Evolutionary conservation across 2,329 filamentous ascomycete genomes (phyloP).

Genomic region (Stachybotrys elegans): DNA sequence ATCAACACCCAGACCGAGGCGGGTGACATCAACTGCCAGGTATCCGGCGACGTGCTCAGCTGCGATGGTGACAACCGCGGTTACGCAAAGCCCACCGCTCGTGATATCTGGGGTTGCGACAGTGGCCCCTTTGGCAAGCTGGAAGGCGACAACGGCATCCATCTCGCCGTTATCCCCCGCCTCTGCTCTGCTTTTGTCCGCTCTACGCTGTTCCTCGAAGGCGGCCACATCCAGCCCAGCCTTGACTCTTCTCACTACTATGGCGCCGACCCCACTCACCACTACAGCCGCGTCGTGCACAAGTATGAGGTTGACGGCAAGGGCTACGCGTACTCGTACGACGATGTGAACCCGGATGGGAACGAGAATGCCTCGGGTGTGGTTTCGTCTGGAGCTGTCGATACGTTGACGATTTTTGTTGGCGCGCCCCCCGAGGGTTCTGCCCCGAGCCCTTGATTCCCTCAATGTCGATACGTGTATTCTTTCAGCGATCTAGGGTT

Average conservation of each 20-base stretch:
- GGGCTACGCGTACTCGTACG: slow-evolving; percentile 64
- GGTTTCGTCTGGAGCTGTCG: slow-evolving; percentile 18
- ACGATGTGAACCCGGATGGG: slow-evolving; percentile 58
- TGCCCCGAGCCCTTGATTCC: no score
- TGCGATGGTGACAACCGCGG: slow-evolving; percentile 37
- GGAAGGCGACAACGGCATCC: slow-evolving; percentile 31
- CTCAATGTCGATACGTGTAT: no score
- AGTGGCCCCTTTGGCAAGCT: slow-evolving; percentile 38
- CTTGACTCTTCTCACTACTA: slow-evolving; percentile 37
- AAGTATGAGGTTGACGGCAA: slow-evolving; percentile 51
- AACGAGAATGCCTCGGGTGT: slow-evolving; percentile 44
- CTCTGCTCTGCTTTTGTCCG: slow-evolving; percentile 48
- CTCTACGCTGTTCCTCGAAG: slow-evolving; percentile 38
- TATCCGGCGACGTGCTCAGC: slow-evolving; percentile 26
- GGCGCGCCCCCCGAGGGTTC: neutral
- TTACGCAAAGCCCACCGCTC: slow-evolving; percentile 36
- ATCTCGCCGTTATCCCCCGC: slow-evolving; percentile 38
- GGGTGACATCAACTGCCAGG: slow-evolving; percentile 35
- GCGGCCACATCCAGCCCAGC: slow-evolving; percentile 41
- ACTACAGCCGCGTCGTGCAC: slow-evolving; percentile 59
- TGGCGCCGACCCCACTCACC: slow-evolving; percentile 36
- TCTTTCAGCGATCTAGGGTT: no score
- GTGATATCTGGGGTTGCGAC: slow-evolving; percentile 48
- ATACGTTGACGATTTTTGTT: slow-evolving; percentile 20
- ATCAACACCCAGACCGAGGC: slow-evolving; percentile 37